Evolutionary conservation across 73 alveolate species (phyloP).

Genomic region (Tetrahymena borealis): DNA sequence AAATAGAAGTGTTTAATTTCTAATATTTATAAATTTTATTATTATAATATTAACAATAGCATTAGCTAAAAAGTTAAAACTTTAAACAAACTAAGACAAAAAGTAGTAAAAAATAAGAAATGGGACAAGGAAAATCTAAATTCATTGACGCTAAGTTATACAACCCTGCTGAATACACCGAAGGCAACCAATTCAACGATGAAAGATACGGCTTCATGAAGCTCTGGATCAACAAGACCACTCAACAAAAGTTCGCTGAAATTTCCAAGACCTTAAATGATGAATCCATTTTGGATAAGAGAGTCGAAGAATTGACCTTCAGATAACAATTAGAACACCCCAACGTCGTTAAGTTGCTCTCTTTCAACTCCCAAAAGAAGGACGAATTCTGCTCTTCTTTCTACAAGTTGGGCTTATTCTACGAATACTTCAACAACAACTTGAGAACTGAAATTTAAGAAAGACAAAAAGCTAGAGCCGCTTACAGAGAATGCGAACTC

Average conservation of each 20-base stretch:
- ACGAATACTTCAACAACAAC: neutral
- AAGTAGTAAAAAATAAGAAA: neutral
- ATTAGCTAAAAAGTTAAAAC: neutral
- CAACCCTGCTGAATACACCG: constrained; percentile 1
- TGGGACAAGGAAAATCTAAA: neutral
- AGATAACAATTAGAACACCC: neutral
- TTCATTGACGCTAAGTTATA: neutral
- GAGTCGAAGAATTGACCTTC: constrained; percentile 1
- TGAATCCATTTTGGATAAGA: neutral
- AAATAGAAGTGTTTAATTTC: neutral
- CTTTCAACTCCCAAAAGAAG: neutral
- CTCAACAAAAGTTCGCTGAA: neutral
- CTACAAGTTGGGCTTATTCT: constrained; percentile 1
- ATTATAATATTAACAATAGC: neutral
- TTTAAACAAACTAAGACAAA: neutral
- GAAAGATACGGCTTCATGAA: neutral
- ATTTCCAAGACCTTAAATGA: neutral
- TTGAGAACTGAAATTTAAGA: neutral
- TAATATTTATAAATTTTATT: neutral
- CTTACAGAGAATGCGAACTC: neutral
- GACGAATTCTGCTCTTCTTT: neutral
- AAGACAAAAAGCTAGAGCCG: neutral
- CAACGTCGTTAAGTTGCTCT: neutral
- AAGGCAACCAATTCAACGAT: neutral
- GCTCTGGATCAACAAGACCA: neutral